phyloP scores from a whole-genome alignment of 2,329 filamentous ascomycete genomes.

The Graphilbum ipis-grandicollis region DNA sequence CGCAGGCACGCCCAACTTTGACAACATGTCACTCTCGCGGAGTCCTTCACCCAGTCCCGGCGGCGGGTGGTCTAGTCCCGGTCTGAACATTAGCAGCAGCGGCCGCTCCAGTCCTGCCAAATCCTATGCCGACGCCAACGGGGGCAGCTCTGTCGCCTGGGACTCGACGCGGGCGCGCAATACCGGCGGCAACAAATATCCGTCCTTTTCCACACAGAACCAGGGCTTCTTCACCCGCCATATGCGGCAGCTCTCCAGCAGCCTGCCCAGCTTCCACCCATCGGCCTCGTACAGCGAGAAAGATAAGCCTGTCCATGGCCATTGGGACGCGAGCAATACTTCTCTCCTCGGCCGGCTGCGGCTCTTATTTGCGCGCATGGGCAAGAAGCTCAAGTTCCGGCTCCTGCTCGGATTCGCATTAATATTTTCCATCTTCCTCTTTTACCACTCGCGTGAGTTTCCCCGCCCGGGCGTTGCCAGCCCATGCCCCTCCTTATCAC shows the following conservation, averaged over 20 bases:
- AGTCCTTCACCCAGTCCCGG: slow-evolving; percentile 73
- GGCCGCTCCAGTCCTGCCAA: slow-evolving; percentile 49
- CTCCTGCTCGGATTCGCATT: slow-evolving; percentile 41
- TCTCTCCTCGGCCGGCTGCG: slow-evolving; percentile 29
- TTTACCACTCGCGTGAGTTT: slow-evolving; percentile 58
- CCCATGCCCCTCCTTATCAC: background rate
- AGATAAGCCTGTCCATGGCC: slow-evolving; percentile 52
- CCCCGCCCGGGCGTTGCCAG: background rate
- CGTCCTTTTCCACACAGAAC: slow-evolving; percentile 64
- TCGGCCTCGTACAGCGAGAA: slow-evolving; percentile 48
- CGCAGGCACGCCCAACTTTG: slow-evolving; percentile 33
- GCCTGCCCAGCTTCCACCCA: slow-evolving; percentile 53
- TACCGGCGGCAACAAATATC: slow-evolving; percentile 55
- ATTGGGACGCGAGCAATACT: slow-evolving; percentile 29
- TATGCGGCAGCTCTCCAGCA: slow-evolving; percentile 64
- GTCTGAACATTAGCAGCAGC: slow-evolving; percentile 51
- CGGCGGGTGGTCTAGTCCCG: slow-evolving; percentile 79
- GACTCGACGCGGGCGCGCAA: slow-evolving; percentile 36
- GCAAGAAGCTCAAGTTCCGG: slow-evolving; percentile 49
- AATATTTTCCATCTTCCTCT: slow-evolving; percentile 42
- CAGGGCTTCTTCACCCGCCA: slow-evolving; percentile 78
- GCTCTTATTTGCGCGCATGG: slow-evolving; percentile 30
- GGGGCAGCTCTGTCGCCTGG: slow-evolving; percentile 50
- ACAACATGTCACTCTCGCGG: slow-evolving; percentile 65
- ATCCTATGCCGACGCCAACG: slow-evolving; percentile 30